These are phyloP conservation scores for Ormosia semicastrata DNA, from an alignment of 306 rosid species.

Conservation along the genomic window DNA sequence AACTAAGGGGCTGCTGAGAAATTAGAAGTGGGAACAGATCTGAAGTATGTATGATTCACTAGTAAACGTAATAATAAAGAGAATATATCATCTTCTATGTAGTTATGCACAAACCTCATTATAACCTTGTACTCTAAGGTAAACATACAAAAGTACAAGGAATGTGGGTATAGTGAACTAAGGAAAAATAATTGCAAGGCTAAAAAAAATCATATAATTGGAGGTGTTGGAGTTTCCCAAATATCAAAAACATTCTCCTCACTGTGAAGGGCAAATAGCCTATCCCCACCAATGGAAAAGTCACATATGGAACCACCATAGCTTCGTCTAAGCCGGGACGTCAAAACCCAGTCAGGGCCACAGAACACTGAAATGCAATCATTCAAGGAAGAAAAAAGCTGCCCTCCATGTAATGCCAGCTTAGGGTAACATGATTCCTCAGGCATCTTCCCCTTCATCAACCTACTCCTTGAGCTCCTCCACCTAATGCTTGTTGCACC, in stretches of 20 bases:
- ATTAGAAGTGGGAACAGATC: slow-evolving; percentile 20
- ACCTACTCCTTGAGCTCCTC: slow-evolving; percentile 81
- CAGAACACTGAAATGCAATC: slow-evolving; percentile 88
- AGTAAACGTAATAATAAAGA: neutral
- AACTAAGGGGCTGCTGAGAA: slow-evolving; percentile 3
- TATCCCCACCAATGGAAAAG: slow-evolving; percentile 90
- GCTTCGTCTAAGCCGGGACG: slow-evolving; percentile 79
- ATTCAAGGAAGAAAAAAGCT: slow-evolving; percentile 91
- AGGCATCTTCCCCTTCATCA: slow-evolving; percentile 82
- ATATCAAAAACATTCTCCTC: slow-evolving; percentile 94
- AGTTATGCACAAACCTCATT: neutral
- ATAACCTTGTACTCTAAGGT: no score
- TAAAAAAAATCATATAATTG: slow-evolving; percentile 48
- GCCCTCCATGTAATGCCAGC: slow-evolving; percentile 82
- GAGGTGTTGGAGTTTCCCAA: slow-evolving; percentile 91
- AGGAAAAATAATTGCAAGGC: slow-evolving; percentile 5
- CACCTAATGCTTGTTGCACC: slow-evolving; percentile 71
- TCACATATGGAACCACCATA: slow-evolving; percentile 92
- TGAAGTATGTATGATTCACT: slow-evolving; percentile 16
- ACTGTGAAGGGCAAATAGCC: slow-evolving; percentile 89
- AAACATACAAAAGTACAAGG: slow-evolving; percentile 12
- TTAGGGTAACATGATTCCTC: slow-evolving; percentile 95
- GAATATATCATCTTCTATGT: neutral
- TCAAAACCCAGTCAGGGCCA: slow-evolving; percentile 89
- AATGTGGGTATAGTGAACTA: slow-evolving; percentile 25